Conservation (phyloP, 208 protist species). For the Angomonas ambiguus region DNA sequence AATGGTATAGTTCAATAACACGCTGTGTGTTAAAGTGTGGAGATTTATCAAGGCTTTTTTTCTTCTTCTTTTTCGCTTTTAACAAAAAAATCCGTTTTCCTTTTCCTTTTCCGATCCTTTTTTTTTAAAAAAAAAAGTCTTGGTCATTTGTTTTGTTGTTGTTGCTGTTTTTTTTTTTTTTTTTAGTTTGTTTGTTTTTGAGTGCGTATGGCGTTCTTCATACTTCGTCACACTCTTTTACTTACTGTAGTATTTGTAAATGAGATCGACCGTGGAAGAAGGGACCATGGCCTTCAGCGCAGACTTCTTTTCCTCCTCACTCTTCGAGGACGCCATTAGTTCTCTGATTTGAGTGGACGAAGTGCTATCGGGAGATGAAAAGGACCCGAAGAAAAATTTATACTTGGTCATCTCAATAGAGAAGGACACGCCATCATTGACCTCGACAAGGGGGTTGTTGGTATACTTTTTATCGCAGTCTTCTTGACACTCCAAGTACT, state of each 20-base stretch:
- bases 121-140: too few species aligned
- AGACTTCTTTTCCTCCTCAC: not conserved
- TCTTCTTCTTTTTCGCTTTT: too few species aligned
- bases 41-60: too few species aligned
- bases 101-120: too few species aligned
- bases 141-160: too few species aligned
- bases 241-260: slow-evolving; percentile 15
- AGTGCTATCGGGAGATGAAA: slow-evolving; percentile 30
- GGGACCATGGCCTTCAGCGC: slow-evolving; percentile 25
- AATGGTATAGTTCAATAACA: too few species aligned
- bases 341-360: slow-evolving; percentile 56
- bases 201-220: too few species aligned
- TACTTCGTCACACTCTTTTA: not conserved
- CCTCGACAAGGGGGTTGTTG: not conserved
- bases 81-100: too few species aligned
- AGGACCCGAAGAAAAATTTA: slow-evolving; percentile 35
- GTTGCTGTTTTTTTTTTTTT: too few species aligned
- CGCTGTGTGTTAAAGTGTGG: too few species aligned
- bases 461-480: not conserved
- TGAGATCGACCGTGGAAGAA: not conserved
- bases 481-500: not conserved
- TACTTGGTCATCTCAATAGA: slow-evolving; percentile 44
- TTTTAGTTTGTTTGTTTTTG: too few species aligned
- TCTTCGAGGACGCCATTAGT: slow-evolving; percentile 11
- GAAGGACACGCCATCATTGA: slow-evolving; percentile 9